A percentile compares a stretch with the other conserved stretches of the same genome.
Conservation (phyloP, 2,329 filamentous ascomycete species). For the Paracamarosporium sp. region DNA sequence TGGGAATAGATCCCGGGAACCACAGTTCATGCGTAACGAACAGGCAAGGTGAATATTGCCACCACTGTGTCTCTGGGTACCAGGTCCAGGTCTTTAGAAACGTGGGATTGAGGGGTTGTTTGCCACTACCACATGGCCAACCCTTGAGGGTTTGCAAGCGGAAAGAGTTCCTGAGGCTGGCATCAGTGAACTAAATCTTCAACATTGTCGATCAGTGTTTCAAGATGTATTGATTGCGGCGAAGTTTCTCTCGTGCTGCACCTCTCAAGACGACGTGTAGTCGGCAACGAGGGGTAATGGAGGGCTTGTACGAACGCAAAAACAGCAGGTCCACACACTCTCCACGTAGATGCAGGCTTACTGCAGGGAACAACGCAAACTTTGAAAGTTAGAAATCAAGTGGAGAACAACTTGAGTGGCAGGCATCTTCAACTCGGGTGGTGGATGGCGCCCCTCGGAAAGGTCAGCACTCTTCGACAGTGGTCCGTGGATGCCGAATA, state of each 20-base stretch:
- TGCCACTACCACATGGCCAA: constrained; percentile 21
- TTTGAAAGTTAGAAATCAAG: neutral
- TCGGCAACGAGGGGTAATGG: neutral
- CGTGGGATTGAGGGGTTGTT: constrained; percentile 9
- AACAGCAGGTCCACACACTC: neutral
- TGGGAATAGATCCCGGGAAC: neutral
- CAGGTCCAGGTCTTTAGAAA: neutral
- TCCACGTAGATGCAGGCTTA: neutral
- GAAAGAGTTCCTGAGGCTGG: constrained; percentile 1
- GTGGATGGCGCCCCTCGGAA: neutral
- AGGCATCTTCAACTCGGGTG: neutral
- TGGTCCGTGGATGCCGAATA: neutral
- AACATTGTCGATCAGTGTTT: neutral
- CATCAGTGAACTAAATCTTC: neutral
- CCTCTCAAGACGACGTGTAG: neutral
- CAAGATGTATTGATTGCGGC: neutral
- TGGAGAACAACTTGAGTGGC: neutral
- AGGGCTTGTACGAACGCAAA: neutral
- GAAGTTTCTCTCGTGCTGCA: neutral
- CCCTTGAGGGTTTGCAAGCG: constrained; percentile 5
- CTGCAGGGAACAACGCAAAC: neutral
- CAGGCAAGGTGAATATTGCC: neutral
- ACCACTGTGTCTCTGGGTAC: neutral
- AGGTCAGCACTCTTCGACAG: neutral
- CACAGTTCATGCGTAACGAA: neutral